A percentile compares a stretch with the other conserved stretches of the same genome.
These are phyloP conservation scores for Termitomyces sp. DNA, from an alignment of 768 basidiomycete species.

Conservation along the genomic window DNA sequence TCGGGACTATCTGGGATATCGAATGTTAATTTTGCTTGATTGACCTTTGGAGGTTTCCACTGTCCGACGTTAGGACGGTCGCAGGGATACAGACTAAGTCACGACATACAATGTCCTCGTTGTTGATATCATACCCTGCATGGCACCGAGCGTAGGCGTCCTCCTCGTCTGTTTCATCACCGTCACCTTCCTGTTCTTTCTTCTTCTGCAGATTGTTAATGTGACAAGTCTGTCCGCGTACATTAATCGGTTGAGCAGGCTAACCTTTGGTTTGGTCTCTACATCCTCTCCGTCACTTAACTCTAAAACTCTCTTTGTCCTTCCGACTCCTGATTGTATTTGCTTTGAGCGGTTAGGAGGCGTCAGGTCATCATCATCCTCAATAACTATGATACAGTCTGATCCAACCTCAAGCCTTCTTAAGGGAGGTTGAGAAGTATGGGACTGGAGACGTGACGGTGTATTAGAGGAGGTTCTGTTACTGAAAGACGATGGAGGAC, in stretches of 20 bases:
- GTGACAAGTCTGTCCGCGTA: background rate
- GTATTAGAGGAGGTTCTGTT: background rate
- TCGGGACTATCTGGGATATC: constrained; percentile 4
- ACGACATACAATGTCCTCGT: constrained; percentile 18
- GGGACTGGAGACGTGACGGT: background rate
- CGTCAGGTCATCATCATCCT: background rate
- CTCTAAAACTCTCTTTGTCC: constrained; percentile 3
- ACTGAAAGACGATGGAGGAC: background rate
- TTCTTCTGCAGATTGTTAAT: background rate
- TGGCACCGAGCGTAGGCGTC: constrained; percentile 10
- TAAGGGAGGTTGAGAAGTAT: background rate
- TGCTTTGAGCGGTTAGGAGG: background rate
- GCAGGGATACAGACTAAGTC: background rate
- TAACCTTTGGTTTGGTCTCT: constrained; percentile 8
- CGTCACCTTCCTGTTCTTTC: constrained; percentile 1
- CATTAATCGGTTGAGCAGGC: background rate
- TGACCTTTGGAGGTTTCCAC: constrained; percentile 15
- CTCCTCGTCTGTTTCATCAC: constrained; percentile 9
- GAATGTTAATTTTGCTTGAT: constrained; percentile 9
- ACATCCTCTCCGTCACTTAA: constrained; percentile 14
- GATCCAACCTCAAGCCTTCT: background rate
- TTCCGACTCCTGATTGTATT: too few species aligned
- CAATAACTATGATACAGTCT: background rate
- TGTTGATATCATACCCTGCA: constrained; percentile 20
- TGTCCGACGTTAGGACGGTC: background rate